Conservation (phyloP, 345 rosid species). For the Eucalyptus microcorys region DNA sequence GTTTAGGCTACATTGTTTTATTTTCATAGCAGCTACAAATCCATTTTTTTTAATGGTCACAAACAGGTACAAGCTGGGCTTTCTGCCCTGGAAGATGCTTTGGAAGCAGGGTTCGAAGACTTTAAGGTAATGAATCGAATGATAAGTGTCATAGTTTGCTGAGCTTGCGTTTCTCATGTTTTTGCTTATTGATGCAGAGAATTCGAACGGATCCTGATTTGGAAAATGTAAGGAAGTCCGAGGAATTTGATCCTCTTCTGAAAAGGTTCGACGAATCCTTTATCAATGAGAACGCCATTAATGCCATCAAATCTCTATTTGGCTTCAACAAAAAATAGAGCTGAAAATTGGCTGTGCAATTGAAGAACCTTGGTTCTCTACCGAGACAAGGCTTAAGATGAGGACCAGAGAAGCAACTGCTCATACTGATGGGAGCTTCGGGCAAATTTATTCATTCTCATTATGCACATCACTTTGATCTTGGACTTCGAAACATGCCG, state of each 20-base stretch:
- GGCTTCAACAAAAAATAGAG: constrained; percentile 67
- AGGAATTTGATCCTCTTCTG: constrained; percentile 58
- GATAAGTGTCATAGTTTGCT: background rate
- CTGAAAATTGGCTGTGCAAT: background rate
- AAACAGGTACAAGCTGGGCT: constrained; percentile 78
- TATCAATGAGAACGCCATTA: constrained; percentile 86
- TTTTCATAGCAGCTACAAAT: background rate
- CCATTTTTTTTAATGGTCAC: background rate
- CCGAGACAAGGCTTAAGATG: background rate
- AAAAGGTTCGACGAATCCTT: constrained; percentile 89
- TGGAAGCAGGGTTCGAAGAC: constrained; percentile 77
- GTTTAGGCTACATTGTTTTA: background rate
- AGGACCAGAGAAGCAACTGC: background rate
- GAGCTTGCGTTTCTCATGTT: background rate
- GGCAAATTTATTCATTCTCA: background rate
- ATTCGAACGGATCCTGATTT: constrained; percentile 86
- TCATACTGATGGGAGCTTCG: background rate
- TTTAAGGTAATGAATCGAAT: constrained; percentile 46
- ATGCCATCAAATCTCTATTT: constrained; percentile 85
- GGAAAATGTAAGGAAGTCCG: constrained; percentile 37
- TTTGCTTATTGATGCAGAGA: constrained; percentile 36
- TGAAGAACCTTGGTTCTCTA: background rate
- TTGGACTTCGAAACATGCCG: background rate
- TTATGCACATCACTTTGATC: background rate
- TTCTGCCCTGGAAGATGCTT: constrained; percentile 86